These are phyloP conservation scores for Malus sylvestris DNA, from an alignment of 306 rosid genomes.

Conservation along the genomic window DNA sequence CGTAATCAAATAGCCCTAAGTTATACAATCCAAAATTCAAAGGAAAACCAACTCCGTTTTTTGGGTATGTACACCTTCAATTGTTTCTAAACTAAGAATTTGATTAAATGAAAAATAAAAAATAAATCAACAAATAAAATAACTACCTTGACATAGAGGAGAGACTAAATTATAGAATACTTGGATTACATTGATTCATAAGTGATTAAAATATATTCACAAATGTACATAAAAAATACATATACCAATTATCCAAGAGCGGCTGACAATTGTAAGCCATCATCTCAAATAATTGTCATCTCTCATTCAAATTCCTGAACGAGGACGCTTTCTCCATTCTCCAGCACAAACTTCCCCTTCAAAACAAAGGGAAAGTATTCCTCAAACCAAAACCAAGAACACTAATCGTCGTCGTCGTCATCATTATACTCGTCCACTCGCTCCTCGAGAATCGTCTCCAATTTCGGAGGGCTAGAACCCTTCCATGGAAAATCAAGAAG, in stretches of 20 bases:
- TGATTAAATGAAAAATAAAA: not conserved
- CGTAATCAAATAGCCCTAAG: too few relatives aligned
- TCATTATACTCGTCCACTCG: slow-evolving; percentile 22
- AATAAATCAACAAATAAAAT: not conserved
- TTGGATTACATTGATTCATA: not conserved
- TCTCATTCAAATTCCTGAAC: not conserved
- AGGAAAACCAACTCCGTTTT: too few relatives aligned
- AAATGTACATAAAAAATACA: not conserved
- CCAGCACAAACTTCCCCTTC: too few relatives aligned
- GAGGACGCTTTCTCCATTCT: not conserved
- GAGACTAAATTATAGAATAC: not conserved
- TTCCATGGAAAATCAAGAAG: slow-evolving; percentile 33
- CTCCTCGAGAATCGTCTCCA: slow-evolving; percentile 48
- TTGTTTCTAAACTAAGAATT: too few relatives aligned
- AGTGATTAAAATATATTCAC: not conserved
- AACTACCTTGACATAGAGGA: not conserved
- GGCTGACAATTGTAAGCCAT: not conserved
- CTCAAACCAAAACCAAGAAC: not conserved
- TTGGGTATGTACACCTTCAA: too few relatives aligned
- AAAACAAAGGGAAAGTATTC: not conserved
- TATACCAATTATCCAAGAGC: not conserved
- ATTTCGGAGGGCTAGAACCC: slow-evolving; percentile 27
- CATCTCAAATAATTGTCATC: not conserved
- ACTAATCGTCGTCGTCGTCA: slow-evolving; percentile 15
- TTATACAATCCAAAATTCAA: too few relatives aligned